Evolutionary conservation across 805 yeast species (phyloP).

Genomic region (Hanseniaspora lachancei): DNA sequence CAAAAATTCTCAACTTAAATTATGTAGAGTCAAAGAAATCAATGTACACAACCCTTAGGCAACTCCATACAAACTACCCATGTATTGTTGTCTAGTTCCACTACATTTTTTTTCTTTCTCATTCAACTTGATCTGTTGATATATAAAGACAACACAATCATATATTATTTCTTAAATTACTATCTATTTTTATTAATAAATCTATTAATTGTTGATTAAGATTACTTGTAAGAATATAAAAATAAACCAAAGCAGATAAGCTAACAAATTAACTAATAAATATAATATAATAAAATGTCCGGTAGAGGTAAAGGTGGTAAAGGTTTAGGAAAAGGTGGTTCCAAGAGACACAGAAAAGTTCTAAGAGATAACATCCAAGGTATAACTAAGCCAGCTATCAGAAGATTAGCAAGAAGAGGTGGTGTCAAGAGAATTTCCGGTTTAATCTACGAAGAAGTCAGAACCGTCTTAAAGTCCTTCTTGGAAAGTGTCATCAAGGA

Average conservation of each 20-base stretch:
- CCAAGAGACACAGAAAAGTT: conserved; percentile 99
- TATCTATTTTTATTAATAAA: background rate
- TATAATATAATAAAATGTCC: conserved; percentile 46
- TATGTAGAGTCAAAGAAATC: background rate
- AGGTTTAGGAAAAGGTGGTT: conserved; percentile 99
- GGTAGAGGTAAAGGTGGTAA: conserved; percentile 99
- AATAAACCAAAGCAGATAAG: conserved; percentile 11
- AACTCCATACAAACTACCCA: no score
- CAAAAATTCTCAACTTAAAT: background rate
- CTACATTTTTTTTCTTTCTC: background rate
- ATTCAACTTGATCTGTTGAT: background rate
- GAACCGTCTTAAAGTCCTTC: conserved; percentile 89
- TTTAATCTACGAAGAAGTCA: conserved; percentile 94
- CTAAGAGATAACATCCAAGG: conserved; percentile 98
- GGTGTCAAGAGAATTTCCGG: conserved; percentile 99
- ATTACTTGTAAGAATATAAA: background rate
- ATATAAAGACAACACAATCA: background rate
- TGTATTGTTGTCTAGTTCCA: background rate
- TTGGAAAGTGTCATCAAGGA: conserved; percentile 95
- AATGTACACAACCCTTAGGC: no score
- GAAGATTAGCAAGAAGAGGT: conserved; percentile 99
- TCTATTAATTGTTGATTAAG: background rate
- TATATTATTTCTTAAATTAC: background rate
- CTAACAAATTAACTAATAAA: conserved; percentile 11
- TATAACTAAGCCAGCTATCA: conserved; percentile 97